These are phyloP conservation scores for Millerozyma miso DNA, from an alignment of 805 yeast genomes.

Conservation along the genomic window DNA sequence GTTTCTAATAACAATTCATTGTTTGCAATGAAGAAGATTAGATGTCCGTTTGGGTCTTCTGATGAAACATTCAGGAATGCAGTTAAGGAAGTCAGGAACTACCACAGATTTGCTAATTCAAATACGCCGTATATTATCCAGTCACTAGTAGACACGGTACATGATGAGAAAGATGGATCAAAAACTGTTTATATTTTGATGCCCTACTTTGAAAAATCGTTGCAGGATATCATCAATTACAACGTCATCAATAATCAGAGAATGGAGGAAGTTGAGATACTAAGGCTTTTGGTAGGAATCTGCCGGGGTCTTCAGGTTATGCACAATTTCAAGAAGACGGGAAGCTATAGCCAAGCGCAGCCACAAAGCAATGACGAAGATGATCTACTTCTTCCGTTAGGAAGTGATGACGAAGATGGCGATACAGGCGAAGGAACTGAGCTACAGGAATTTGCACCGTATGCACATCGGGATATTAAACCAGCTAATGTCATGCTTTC, in stretches of 20 bases:
- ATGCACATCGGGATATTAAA: conserved; percentile 82
- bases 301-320: conserved; percentile 71
- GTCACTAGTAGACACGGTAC: conserved; percentile 65
- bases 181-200: conserved; percentile 72
- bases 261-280: conserved; percentile 60
- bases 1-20: conserved; percentile 39
- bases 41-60: conserved; percentile 83
- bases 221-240: conserved; percentile 74
- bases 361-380: conserved; percentile 24
- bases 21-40: conserved; percentile 79
- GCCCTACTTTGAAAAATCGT: conserved; percentile 68
- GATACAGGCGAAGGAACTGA: conserved; percentile 35
- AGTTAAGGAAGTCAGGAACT: conserved; percentile 71
- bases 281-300: conserved; percentile 60
- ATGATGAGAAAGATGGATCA: conserved; percentile 75
- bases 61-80: conserved; percentile 59
- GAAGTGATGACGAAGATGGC: conserved; percentile 23
- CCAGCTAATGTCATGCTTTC: conserved; percentile 87
- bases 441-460: conserved; percentile 56
- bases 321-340: conserved; percentile 54
- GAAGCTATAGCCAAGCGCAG: conserved; percentile 5
- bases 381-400: conserved; percentile 17
- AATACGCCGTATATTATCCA: conserved; percentile 61
- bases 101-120: conserved; percentile 58
- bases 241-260: conserved; percentile 51